Evolutionary conservation across 75 land plant genomes (phyloP), one percentile per base, ranked within the genome.

Genomic region (Gnetum montanum): DNA sequence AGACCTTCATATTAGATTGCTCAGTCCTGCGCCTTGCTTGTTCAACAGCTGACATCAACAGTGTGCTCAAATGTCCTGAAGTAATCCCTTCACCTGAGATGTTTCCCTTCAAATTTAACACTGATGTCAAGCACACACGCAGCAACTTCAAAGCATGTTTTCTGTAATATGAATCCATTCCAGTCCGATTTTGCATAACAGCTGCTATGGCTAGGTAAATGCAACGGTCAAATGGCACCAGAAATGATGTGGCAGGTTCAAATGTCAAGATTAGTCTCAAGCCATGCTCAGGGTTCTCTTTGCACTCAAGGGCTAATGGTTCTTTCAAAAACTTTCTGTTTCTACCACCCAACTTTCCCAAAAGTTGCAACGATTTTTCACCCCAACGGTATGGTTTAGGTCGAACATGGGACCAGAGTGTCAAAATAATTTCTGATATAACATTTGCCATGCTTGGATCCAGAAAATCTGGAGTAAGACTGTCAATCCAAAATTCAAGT

Each of bases 361-460:
- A 80, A 7, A 95, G 68, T 56, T 95, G 97, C 38, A 95, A 68
- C 8, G 93, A 80, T 61, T 86, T 95, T 57, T 67, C 78, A 60
- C 99, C 99, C 88, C 89, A 95, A 12, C 71, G 79, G 55, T 95
- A 95, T 20, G 92, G 99, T 45, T 74, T 70, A 18, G 99, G 99
- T 57, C 86, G 85, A 36, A 95, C 75, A 63, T 95, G 97, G 54
- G 92, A 85, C 99, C 99, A 95, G 34, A 95, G 63, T 43, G 97
- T 81, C 52, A 90, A 67, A 48, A 86, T 84, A 19, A 95, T 81
- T 27, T 95, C 99, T 6, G 99, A 86, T 74, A 90, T 86, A 5
- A 85, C 85, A 65, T 72, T 86, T 38, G 99, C 92, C 99, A 95
- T 95, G 60, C 97, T 95, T 2, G 99, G 99, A 67, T 95, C 99